These are phyloP conservation scores for Chlorella sp. DNA, from an alignment of 139 green algal species.

Conservation along the genomic window DNA sequence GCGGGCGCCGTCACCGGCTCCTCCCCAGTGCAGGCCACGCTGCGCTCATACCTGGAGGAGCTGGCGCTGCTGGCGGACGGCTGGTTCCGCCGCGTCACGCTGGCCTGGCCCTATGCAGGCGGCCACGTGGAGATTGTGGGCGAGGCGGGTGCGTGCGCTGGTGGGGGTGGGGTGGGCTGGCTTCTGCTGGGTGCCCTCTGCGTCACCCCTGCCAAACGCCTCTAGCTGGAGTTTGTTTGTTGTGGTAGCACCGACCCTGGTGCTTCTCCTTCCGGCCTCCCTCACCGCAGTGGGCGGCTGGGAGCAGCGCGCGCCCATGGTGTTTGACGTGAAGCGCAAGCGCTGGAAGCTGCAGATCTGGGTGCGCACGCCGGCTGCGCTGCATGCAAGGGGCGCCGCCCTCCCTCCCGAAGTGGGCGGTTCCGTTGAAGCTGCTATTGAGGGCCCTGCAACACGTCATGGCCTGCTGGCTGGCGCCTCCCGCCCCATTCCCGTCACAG, in stretches of 20 bases:
- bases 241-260: neutral
- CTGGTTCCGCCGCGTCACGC: slow-evolving; percentile 43
- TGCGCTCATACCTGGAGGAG: slow-evolving; percentile 53
- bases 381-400: too few relatives aligned
- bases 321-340: slow-evolving; percentile 37
- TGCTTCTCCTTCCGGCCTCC: neutral
- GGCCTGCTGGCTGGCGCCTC: too few relatives aligned
- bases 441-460: too few relatives aligned
- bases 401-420: too few relatives aligned
- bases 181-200: neutral
- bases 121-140: slow-evolving; percentile 70
- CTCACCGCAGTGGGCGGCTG: slow-evolving; percentile 69
- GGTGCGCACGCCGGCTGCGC: slow-evolving; percentile 1
- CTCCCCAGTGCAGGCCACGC: slow-evolving; percentile 1
- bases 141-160: slow-evolving; percentile 44
- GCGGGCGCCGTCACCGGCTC: neutral
- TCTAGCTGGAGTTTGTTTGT: neutral
- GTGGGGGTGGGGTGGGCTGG: neutral
- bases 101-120: slow-evolving; percentile 79
- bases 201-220: neutral
- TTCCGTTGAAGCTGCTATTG: too few relatives aligned
- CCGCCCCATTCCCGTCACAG: too few relatives aligned
- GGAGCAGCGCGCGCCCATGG: slow-evolving; percentile 57
- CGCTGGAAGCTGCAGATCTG: slow-evolving; percentile 44
- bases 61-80: slow-evolving; percentile 52